Evolutionary conservation across 768 basidiomycete genomes (phyloP), one percentile per base, ranked within the genome.

Genomic region (Hypsizygus marmoreus): DNA sequence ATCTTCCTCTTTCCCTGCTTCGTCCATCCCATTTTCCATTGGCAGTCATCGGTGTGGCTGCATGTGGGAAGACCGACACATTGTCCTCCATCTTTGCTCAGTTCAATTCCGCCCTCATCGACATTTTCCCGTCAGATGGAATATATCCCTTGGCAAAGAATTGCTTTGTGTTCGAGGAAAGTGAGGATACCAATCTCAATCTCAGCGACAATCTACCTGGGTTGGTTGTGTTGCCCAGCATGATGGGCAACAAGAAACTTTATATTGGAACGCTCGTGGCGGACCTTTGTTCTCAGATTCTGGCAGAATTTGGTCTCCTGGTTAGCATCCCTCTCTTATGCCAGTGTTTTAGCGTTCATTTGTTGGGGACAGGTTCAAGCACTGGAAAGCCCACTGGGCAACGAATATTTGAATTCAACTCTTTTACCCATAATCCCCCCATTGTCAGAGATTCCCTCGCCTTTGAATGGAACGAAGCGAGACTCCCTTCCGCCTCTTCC

Each of bases 221-320:
- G 13, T 62, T 94, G 28, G 80, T 89, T 14, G 74, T 91, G 20
- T 88, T 97, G 38, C 94, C 93, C 3, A 81, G 77, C 51, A 79
- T 84, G 55, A 90, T 93, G 81, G 88, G 88, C 5, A 92, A 95
- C 57, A 90, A 92, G 63, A 87, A 82, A 55, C 66, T 91, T 23
- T 94, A 95, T 62, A 76, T 98, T 43, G 90, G 91, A 23, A 92
- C 92, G 13, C 69, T 97, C 31, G 67, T 99, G 44, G 92, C 91
- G 13, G 92, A 93, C 59, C 67, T 97, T 14, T 94, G 91, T 54
- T 92, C 93, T 25, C 83, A 87, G 50, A 80, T 97, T 38, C 72
- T 99, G 17, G 81, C 81, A 16, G 91, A 92, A 63, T 87, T 98
- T 54, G 88, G 91, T 28, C 78, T 81, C 28, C 64, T 97, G 71